A percentile compares a stretch with the other conserved stretches of the same genome.
phyloP scores from a whole-genome alignment of 1,284 basidiomycete genomes.

The Cutaneotrichosporon sp. region DNA sequence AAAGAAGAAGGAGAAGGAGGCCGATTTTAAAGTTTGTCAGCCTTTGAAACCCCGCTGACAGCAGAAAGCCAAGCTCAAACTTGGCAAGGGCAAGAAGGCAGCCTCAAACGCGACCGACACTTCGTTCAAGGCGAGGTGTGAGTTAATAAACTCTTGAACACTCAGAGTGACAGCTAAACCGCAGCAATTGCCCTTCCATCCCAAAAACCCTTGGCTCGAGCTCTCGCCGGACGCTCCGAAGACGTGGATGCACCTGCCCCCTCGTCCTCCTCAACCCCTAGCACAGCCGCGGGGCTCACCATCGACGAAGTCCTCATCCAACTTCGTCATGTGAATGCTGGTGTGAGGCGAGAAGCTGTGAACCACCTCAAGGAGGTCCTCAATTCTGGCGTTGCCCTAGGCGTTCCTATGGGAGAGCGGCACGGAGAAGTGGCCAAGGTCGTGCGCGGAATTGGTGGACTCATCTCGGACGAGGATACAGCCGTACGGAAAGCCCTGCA shows the following conservation, averaged over 20 bases:
- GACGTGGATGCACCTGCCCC: constrained; percentile 53
- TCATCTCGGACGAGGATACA: constrained; percentile 74
- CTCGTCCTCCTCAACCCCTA: constrained; percentile 56
- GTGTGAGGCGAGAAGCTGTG: constrained; percentile 75
- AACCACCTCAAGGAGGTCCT: constrained; percentile 75
- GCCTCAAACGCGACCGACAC: constrained; percentile 87
- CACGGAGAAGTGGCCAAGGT: constrained; percentile 58
- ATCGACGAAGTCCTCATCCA: constrained; percentile 74
- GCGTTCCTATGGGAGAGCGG: constrained; percentile 47
- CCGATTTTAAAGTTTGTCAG: constrained; percentile 75
- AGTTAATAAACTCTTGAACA: constrained; percentile 34
- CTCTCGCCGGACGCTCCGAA: constrained; percentile 22
- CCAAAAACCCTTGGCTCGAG: constrained; percentile 56
- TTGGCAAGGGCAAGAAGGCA: constrained; percentile 85
- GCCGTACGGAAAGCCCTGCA: constrained; percentile 50
- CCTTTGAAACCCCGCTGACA: neutral
- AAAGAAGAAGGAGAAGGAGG: constrained; percentile 77
- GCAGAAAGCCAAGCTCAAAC: constrained; percentile 92
- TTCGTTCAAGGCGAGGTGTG: constrained; percentile 88
- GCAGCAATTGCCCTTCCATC: constrained; percentile 85
- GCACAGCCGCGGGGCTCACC: constrained; percentile 69
- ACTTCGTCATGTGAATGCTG: constrained; percentile 75
- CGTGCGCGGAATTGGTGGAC: constrained; percentile 61
- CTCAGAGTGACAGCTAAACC: neutral
- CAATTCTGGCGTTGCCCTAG: constrained; percentile 58